phyloP scores from a whole-genome alignment of 495 filamentous ascomycete genomes.

The Aspergillus ostianus region DNA sequence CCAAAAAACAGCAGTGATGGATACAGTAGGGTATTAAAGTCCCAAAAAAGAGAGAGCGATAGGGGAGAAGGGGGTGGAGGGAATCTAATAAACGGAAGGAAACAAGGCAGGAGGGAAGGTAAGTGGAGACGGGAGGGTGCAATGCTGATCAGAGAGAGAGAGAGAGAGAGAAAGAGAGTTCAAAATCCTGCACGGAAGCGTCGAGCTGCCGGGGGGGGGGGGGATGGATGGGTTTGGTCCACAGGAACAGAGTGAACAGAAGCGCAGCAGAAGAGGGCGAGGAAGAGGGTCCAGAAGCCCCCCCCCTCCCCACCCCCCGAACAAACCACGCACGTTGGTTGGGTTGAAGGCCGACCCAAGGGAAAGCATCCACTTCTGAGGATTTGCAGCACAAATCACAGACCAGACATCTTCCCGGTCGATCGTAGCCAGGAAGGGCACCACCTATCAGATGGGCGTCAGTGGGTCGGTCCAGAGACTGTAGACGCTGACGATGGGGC shows the following conservation, averaged over 20 bases:
- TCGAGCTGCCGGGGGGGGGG: slow-evolving; percentile 12
- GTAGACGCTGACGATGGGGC: slow-evolving; percentile 14
- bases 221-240: slow-evolving; percentile 14
- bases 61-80: slow-evolving; percentile 3
- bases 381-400: slow-evolving; percentile 15
- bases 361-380: slow-evolving; percentile 2
- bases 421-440: slow-evolving; percentile 20
- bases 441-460: slow-evolving; percentile 18
- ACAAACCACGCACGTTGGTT: slow-evolving; percentile 16
- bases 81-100: slow-evolving; percentile 6
- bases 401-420: slow-evolving; percentile 15
- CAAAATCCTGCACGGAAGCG: slow-evolving; percentile 23
- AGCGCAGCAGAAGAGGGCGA: not conserved
- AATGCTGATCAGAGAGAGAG: slow-evolving; percentile 22
- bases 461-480: not conserved
- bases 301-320: too few relatives aligned
- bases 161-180: too few relatives aligned
- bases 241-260: slow-evolving; percentile 11
- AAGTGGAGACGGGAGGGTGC: slow-evolving; percentile 11
- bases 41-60: slow-evolving; percentile 5
- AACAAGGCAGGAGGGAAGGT: slow-evolving; percentile 5
- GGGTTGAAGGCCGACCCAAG: slow-evolving; percentile 12
- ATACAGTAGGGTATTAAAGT: slow-evolving; percentile 2
- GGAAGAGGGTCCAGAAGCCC: slow-evolving; percentile 6
- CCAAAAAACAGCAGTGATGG: slow-evolving; percentile 4